Evolutionary conservation across 495 filamentous ascomycete genomes (phyloP), one percentile per base, ranked within the genome.

Genomic region (Pyronema domesticum): DNA sequence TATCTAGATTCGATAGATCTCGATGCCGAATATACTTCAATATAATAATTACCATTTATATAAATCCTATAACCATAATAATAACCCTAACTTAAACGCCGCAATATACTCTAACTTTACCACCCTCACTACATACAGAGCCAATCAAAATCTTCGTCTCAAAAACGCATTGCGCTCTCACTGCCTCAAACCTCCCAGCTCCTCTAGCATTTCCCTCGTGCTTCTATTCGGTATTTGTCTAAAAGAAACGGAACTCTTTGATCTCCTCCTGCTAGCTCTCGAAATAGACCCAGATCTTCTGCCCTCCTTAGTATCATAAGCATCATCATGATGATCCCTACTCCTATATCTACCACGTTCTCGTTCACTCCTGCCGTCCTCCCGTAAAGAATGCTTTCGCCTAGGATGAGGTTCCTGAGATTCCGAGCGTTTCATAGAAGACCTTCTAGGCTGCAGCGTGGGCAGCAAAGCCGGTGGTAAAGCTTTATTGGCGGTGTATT

Each of bases 311-410:
- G 48, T 51, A 8, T 55, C 46, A 6, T 46, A 53, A 57, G 56
- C 44, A 42, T 56, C 51, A 19, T 53, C 53, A 39, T 54, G 53
- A 34, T 63, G 46, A 46, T 53, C 51, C 39, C 48, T 51, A 8
- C 37, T 44, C 23, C 55, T 33, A 45, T 54, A 51, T 18, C 46
- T 63, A 14, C 61, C 39, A n/a, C 60, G 47, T 30, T 60, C 50
- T 33, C 44, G 57, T 35, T 53, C 57, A 48, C 13, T 35, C 53
- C 50, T 60, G 18, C 50, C 40, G 17, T 54, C 46, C 33, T 57
- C 51, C 1, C 52, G 51, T 58, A 60, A 49, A 18, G n/a, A 34
- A 51, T 55, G 47, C 44, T 46, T 39, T 15, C 55, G 46, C 60
- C 54, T 52, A 46, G 52, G 33, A 23, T 52, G n/a, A 51, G 43